A percentile compares a stretch with the other conserved stretches of the same genome.
These are phyloP conservation scores for Rhazya stricta DNA, from an alignment of 257 asterid species.

Conservation along the genomic window DNA sequence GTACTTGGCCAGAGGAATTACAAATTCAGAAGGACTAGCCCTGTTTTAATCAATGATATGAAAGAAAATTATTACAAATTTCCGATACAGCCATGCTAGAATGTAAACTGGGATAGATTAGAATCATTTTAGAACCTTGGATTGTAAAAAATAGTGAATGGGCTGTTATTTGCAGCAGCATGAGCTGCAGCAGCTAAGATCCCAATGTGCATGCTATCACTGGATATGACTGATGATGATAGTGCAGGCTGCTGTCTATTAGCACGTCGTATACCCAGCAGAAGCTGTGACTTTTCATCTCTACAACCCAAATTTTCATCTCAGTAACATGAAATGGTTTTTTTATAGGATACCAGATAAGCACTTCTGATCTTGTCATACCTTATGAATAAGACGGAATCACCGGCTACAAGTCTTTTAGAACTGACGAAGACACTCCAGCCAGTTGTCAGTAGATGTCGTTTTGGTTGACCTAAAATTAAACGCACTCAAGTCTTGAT, in stretches of 20 bases:
- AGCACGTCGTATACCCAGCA: conserved; percentile 75
- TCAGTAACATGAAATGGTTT: conserved; percentile 6
- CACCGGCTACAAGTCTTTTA: conserved; percentile 87
- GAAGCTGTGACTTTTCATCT: conserved; percentile 88
- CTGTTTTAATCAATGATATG: conserved; percentile 31
- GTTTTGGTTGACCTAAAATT: conserved; percentile 86
- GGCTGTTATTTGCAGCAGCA: conserved; percentile 93
- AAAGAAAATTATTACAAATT: neutral
- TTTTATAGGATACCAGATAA: neutral
- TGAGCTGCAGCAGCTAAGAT: conserved; percentile 99
- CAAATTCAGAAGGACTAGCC: conserved; percentile 95
- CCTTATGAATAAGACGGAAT: conserved; percentile 93
- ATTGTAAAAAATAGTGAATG: conserved; percentile 82
- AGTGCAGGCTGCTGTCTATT: conserved; percentile 79
- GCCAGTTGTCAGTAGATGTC: conserved; percentile 91
- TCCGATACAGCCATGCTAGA: neutral
- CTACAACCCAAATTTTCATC: conserved; percentile 25
- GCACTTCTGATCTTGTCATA: conserved; percentile 16
- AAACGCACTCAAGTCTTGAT: conserved; percentile 1
- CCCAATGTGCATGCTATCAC: conserved; percentile 98
- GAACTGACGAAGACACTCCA: conserved; percentile 98
- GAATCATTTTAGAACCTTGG: conserved; percentile 51
- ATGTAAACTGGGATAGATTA: neutral
- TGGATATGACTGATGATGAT: conserved; percentile 87
- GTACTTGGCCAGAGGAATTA: conserved; percentile 87